Evolutionary conservation across 371 early-diverging fungal genomes (phyloP), one percentile per base, ranked within the genome.

Genomic region (Mortierella sp.): DNA sequence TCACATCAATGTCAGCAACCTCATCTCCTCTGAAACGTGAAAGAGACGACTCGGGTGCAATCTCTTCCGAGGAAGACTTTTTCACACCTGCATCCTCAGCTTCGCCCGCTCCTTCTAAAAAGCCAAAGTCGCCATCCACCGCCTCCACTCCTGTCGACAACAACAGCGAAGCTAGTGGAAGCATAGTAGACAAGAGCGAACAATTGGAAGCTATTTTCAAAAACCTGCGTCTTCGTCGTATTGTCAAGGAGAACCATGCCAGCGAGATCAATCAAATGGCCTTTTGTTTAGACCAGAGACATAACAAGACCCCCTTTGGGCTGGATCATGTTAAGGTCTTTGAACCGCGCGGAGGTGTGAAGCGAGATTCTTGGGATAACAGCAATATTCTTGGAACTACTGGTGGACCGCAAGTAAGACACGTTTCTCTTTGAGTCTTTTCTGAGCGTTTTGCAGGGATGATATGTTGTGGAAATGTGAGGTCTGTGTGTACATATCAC

Each of bases 211-310:
- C 80, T 50, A 90, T 95, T 28, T 95, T 96, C 88, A 76, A 80
- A n/a, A 95, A 95, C 86, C 88, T 96, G 85, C 90, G 95, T 42
- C 90, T 97, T 65, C 93, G 96, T 19, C 91, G 97, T 75, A 95
- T 97, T 70, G 93, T 96, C 50, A 95, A 96, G 73, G 97, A 97
- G 85, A 97, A 97, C 87, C 97, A 97, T 82, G 94, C 93, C 70
- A 80, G 88, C 54, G 92, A 93, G 31, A 93, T 97, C 77, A 91
- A 93, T 50, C 94, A 95, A 75, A 79, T 96, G 14, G 88, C 93
- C 1, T 95, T 96, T 76, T 94, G 94, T 83, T 91, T 93, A 82
- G 92, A 94, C 88, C 91, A 88, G 45, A 90, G 90, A 45, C 89
- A 93, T 55, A 86, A 84, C 81, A 78, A 80, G 38, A 91, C 91